A percentile compares a stretch with the other conserved stretches of the same genome.
These are phyloP conservation scores for Alternaria triticina DNA, from an alignment of 2,329 filamentous ascomycete genomes.

Conservation along the genomic window DNA sequence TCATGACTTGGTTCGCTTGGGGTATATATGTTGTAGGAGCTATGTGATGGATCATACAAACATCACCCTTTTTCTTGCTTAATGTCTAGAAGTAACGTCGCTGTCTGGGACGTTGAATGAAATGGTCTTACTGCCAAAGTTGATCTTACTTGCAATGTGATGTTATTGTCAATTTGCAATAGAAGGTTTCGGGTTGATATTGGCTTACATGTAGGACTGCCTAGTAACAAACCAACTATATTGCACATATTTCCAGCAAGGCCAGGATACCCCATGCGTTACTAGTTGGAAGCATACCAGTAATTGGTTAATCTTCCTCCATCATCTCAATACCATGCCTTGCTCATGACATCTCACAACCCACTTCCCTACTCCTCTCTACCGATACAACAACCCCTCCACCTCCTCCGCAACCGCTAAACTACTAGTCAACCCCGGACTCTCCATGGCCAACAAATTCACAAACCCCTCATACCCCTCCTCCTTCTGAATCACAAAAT, in stretches of 20 bases:
- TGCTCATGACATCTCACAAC: too few species aligned
- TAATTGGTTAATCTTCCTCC: background rate
- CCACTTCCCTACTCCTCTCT: background rate
- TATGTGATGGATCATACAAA: constrained; percentile 4
- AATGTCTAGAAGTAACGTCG: constrained; percentile 8
- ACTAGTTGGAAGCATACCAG: background rate
- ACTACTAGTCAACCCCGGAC: constrained; percentile 85
- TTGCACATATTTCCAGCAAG: background rate
- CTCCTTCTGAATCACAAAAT: constrained; percentile 82
- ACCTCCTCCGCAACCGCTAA: constrained; percentile 87
- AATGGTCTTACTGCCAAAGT: background rate
- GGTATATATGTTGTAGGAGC: constrained; percentile 2
- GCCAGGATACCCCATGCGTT: background rate
- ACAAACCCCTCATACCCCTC: constrained; percentile 82
- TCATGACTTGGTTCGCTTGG: constrained; percentile 20
- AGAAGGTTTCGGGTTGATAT: background rate
- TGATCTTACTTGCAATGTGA: background rate
- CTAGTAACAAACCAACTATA: background rate
- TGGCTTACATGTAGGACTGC: background rate
- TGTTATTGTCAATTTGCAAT: background rate
- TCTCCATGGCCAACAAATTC: constrained; percentile 91
- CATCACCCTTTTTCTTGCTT: constrained; percentile 7
- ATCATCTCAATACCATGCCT: too few species aligned
- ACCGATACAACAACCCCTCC: constrained; percentile 59
- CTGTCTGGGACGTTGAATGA: background rate